Evolutionary conservation across 768 basidiomycete genomes (phyloP).

Genomic region (Pleurotus tuoliensis): DNA sequence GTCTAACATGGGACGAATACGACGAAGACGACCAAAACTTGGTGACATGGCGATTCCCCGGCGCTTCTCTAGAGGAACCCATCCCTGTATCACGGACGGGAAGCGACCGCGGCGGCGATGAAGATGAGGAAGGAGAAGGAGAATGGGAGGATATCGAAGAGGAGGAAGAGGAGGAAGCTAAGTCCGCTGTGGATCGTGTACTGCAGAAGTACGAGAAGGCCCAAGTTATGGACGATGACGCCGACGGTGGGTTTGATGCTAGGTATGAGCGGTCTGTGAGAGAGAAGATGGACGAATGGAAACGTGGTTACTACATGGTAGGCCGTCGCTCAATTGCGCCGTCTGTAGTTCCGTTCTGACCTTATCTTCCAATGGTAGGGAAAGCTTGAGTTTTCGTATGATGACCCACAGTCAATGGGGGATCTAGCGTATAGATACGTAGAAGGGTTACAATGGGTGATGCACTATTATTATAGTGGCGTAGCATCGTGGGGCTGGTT

Average conservation of each 20-base stretch:
- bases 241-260: constrained; percentile 73
- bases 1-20: constrained; percentile 89
- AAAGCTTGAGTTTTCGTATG: constrained; percentile 80
- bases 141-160: constrained; percentile 46
- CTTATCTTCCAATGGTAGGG: constrained; percentile 40
- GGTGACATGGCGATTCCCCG: constrained; percentile 64
- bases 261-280: constrained; percentile 67
- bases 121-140: constrained; percentile 49
- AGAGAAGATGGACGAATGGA: constrained; percentile 93
- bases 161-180: constrained; percentile 69
- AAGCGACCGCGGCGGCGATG: constrained; percentile 30
- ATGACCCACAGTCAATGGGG: constrained; percentile 63
- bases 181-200: constrained; percentile 74
- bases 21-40: constrained; percentile 80
- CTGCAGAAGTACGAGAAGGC: constrained; percentile 87
- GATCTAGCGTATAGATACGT: constrained; percentile 77
- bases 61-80: constrained; percentile 25
- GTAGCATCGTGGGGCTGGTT: constrained; percentile 99
- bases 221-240: constrained; percentile 66
- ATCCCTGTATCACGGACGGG: constrained; percentile 19
- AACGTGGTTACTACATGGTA: constrained; percentile 85
- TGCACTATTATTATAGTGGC: constrained; percentile 98
- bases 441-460: constrained; percentile 97
- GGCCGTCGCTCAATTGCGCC: constrained; percentile 10
- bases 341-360: not conserved